Evolutionary conservation across 78 protist species (phyloP), one percentile per base, ranked within the genome.

Genomic region (Parvularia atlantis): DNA sequence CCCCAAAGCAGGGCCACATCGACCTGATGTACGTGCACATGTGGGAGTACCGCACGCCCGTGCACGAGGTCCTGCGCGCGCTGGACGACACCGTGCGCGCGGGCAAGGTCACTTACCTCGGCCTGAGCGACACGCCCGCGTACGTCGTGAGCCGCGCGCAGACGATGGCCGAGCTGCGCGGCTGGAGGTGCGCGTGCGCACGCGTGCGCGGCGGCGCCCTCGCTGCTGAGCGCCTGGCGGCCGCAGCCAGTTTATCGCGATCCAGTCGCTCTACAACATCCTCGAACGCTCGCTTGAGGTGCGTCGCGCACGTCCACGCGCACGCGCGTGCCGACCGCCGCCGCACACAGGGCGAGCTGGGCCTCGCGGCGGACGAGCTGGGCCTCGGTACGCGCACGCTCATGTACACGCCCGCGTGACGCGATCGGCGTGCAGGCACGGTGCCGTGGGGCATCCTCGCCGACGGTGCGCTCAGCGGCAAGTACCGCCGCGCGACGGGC

Each of bases 381-480:
- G n/a, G n/a, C n/a, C n/a, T n/a, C n/a, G n/a, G n/a, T n/a, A n/a
- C n/a, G n/a, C n/a, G n/a, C n/a, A n/a, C n/a, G n/a, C n/a, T n/a
- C n/a, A n/a, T n/a, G n/a, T n/a, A n/a, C n/a, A n/a, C n/a, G n/a
- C n/a, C 67, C 22, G 9, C 9, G 67, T 20, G 43, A 3, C 4
- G 10, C 24, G 48, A 3, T 2, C 22, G 9, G 10, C 24, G 48
- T 5, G 6, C 9, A 2, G 44, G 57, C 26, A 10, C n/a, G 22
- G 30, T 63, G 48, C 4, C 67, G 24, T 63, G 67, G 67, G 67
- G 67, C 16, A 37, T 61, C 40, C 40, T 61, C n/a, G 65, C 54
- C 16, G 54, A 61, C n/a, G 65, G 65, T 37, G 40, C 16, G 40
- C 40, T 61, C 16, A 61, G 30, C 40, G 65, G 65, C 11, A 61